Evolutionary conservation across 129 eudicot genomes (phyloP), one percentile per base, ranked within the genome.

Genomic region (Escallonia herrerae): DNA sequence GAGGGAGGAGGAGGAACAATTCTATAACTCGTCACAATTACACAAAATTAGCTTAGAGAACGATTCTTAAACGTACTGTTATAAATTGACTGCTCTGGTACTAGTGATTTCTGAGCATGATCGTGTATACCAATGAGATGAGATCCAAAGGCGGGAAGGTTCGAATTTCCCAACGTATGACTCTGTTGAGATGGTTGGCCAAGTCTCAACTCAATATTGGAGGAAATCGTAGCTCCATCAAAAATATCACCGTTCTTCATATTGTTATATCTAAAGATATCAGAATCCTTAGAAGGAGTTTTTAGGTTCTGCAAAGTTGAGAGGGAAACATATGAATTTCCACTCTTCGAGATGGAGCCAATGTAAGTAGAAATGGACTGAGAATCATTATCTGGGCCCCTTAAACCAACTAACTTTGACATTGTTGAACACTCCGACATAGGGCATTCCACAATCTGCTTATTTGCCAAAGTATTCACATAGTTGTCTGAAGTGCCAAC

Each of bases 181-280:
- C 72, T 69, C 70, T 74, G 86, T 69, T 74, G 74, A 73, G 95
- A 80, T 62, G 87, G 95, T 58, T 87, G 90, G 55, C 95, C 90
- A 57, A 87, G 80, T 77, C 84, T 83, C 76, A 87, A 71, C 76
- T 87, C 95, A 66, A 74, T 71, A 74, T 79, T 81, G 41, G 95
- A 86, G 43, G 83, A 68, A 67, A 74, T 69, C 62, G 63, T 55
- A 66, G 72, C 65, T 56, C 61, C 66, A 52, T 67, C 79, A 47
- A 61, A 39, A 71, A 13, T 60, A 81, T 52, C 65, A 54, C 54
- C 77, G 15, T 53, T 70, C 63, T 77, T 61, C 42, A 47, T 43
- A 58, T 53, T 60, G 67, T 47, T 69, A 51, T 43, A 65, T 70
- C 67, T 62, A 7, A 73, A 5, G 6, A 46, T 58, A 58, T 74